Base-by-base conservation (phyloP, 2,329 filamentous ascomycete genomes). In the Monosporascus sp. region DNA sequence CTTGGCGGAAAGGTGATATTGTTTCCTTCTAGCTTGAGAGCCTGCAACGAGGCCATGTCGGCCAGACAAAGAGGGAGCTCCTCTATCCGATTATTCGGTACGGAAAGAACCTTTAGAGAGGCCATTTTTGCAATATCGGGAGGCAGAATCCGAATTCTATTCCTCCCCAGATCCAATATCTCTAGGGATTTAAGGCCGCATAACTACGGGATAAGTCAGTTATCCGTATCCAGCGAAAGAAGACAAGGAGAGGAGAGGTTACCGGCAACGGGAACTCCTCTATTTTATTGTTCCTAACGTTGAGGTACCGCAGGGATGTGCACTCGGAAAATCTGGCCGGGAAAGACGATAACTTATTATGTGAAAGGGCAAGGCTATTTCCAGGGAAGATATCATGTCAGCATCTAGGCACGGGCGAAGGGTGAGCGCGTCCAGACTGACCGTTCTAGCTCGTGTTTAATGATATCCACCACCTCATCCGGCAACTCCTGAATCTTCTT, bases 121-220 rank as follows among this genome's bases (percentile, higher is more conserved):
- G 86, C 86, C 63, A 97, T 77, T 65, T 86, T 90, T 55, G 82
- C 83, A 57, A 97, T 89, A 51, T 92, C 88, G 47, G 86, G 82
- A 0, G 93, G 91, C 2, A 97, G 79, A 9, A 81, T 76, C 48
- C 81, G 82, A 56, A 97, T 85, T 68, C 88, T 90, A 68, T 97
- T 97, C 63, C 89, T 84, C 68, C 91, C 92, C 52, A 97, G 80
- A 72, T 97, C 93, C 56, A 97, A 81, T 55, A 97, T 96, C 72
- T 97, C 92, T 52, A 97, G 81, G 37, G 91, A 88, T 50, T 84
- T 86, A 57, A 97, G 79, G 69, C 91, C 86, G 68, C 93, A 92
- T 54, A 97, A 82, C 91, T 96, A 66, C 22, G 58, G 59, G 49
- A 63, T 52, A 26, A 24, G 47, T 65, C 48, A 68, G 62, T 54